Evolutionary conservation across 805 yeast species (phyloP), one percentile per base, ranked within the genome.

Genomic region (Starmerella potacharoeniae): DNA sequence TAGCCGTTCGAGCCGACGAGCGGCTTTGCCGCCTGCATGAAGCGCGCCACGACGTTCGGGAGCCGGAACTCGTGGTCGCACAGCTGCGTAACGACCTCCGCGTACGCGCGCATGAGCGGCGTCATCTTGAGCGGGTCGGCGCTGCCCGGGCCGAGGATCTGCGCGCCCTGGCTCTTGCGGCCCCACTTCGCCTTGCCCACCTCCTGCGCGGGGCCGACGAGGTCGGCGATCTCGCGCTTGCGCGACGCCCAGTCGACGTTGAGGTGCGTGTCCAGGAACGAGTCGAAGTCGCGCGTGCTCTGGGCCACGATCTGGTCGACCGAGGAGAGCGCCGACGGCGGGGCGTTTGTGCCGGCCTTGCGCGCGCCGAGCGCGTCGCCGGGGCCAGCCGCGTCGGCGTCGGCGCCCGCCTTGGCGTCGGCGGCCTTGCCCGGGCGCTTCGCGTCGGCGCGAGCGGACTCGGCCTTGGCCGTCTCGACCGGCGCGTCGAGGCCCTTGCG

Each of bases 261-360:
- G 30, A 93, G 75, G 62, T 83, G 86, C 58, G 81, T 79, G 62
- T 77, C 81, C 57, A 91, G 81, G 66, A 81, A 86, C 45, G 69
- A 70, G 67, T 90, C 96, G 69, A 91, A 93, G 65, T 89, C 96
- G 54, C 76, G 76, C 3, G 95, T 83, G 5, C 95, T 89, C 22
- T 80, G 70, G 2, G 77, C 71, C 57, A 90, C 75, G 0, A 89
- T 77, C 62, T 82, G 88, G 65, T 90, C 96, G 59, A 91, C 88
- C 17, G 41, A 35, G 17, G 5, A 95, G 84, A 28, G 83, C 75
- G 46, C 89, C 69, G 37, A 89, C 82, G 41, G 31, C 7, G 47
- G 34, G 6, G 11, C 66, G 80, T 84, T 85, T 28, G 77, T 74
- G 57, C 74, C 77, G 56, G 89, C 68, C 64, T 83, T 86, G 45